Percentiles rank a stretch among this genome's conserved stretches.
Evolutionary conservation across 2,329 filamentous ascomycete species (phyloP).

Genomic region (Epichloe gansuensis): DNA sequence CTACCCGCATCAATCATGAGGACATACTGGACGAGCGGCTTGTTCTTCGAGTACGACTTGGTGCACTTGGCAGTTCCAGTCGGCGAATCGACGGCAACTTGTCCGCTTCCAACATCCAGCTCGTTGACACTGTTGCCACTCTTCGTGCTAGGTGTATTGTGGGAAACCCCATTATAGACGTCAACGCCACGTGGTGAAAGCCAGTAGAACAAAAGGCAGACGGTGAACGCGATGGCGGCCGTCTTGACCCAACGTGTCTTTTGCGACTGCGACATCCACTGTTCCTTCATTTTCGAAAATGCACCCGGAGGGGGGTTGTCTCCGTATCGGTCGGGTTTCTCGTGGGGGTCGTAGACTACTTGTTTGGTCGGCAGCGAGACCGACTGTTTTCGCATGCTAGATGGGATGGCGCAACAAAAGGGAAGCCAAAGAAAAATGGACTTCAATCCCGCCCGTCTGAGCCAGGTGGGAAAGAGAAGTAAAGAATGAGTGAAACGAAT

Average conservation of each 20-base stretch:
- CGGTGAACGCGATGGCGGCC: constrained; percentile 44
- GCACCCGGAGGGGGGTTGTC: constrained; percentile 33
- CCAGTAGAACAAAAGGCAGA: constrained; percentile 51
- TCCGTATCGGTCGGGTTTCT: constrained; percentile 51
- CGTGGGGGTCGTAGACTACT: constrained; percentile 46
- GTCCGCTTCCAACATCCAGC: constrained; percentile 25
- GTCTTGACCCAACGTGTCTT: constrained; percentile 54
- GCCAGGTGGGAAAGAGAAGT: background rate
- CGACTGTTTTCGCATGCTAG: constrained; percentile 51
- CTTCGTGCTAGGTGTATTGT: background rate
- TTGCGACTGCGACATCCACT: constrained; percentile 51
- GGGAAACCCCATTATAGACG: constrained; percentile 30
- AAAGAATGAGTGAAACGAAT: constrained; percentile 12
- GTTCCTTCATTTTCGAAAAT: constrained; percentile 42
- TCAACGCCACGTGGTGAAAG: constrained; percentile 46
- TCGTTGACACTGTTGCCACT: background rate
- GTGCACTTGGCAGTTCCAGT: constrained; percentile 64
- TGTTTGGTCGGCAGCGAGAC: constrained; percentile 50
- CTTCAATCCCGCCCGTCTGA: background rate
- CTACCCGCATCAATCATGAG: constrained; percentile 98
- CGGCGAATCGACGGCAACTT: constrained; percentile 45
- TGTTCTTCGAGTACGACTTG: constrained; percentile 71
- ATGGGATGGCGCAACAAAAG: background rate
- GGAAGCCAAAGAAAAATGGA: constrained; percentile 7
- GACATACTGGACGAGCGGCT: constrained; percentile 92